These are phyloP conservation scores for Cornus suecica DNA, from an alignment of 148 eudicot species.

Conservation along the genomic window DNA sequence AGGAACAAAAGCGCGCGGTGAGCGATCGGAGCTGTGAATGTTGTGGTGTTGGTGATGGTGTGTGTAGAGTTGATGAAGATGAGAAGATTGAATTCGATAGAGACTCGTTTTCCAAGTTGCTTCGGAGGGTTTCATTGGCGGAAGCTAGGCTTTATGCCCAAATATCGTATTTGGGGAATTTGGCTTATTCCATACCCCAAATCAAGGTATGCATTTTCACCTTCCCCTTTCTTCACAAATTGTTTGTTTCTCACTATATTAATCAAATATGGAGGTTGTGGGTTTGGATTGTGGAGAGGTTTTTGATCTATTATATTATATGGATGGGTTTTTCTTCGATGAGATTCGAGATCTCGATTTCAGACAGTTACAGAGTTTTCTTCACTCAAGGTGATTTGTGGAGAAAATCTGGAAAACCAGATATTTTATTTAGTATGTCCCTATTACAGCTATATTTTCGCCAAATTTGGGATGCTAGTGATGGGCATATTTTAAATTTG, in stretches of 20 bases:
- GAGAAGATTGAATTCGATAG: conserved; percentile 56
- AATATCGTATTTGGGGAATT: conserved; percentile 78
- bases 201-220: conserved; percentile 57
- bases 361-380: not conserved
- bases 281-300: not conserved
- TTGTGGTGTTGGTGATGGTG: conserved; percentile 20
- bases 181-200: conserved; percentile 77
- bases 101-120: conserved; percentile 64
- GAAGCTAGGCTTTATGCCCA: conserved; percentile 87
- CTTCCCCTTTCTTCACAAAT: not conserved
- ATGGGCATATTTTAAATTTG: conserved; percentile 6
- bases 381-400: not conserved
- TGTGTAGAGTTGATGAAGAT: conserved; percentile 39
- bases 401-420: not conserved
- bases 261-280: not conserved
- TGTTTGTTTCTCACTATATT: no score
- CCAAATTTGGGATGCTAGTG: not conserved
- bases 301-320: not conserved
- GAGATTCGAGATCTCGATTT: not conserved
- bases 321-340: not conserved
- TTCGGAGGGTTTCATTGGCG: conserved; percentile 66
- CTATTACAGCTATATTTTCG: not conserved
- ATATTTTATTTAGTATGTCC: not conserved
- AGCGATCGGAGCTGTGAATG: conserved; percentile 17
- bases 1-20: conserved; percentile 25